A percentile compares a stretch with the other conserved stretches of the same genome.
Conservation (phyloP, 1,284 basidiomycete species). For the Rhodotorula sp. region DNA sequence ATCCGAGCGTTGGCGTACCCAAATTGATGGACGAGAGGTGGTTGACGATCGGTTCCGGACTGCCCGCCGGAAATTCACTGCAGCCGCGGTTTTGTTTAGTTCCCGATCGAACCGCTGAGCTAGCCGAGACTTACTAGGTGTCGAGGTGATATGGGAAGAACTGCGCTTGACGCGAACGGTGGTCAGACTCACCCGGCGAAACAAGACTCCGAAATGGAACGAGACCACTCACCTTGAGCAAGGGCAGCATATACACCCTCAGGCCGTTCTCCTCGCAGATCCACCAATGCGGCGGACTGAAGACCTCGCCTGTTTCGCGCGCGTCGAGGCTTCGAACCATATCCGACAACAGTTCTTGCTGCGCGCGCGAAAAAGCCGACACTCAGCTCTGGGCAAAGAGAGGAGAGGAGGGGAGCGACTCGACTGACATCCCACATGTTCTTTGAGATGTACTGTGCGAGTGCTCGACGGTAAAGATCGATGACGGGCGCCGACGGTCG, state of each 20-base stretch:
- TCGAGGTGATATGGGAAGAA: conserved; percentile 8
- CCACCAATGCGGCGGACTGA: conserved; percentile 10
- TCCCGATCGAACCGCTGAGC: no score
- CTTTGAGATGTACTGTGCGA: not conserved
- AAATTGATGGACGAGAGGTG: conserved; percentile 4
- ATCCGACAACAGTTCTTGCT: conserved; percentile 5
- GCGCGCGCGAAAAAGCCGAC: not conserved
- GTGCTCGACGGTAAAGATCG: not conserved
- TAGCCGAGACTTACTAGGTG: not conserved
- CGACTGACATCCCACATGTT: conserved; percentile 18
- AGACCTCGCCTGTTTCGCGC: not conserved
- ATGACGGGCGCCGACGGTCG: not conserved
- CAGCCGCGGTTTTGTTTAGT: not conserved
- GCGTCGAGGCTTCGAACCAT: not conserved
- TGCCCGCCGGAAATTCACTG: not conserved
- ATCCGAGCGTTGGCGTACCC: not conserved
- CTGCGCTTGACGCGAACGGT: not conserved
- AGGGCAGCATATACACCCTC: conserved; percentile 7
- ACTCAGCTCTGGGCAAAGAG: not conserved
- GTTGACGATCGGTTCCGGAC: conserved; percentile 6
- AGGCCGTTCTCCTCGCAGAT: not conserved
- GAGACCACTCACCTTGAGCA: not conserved
- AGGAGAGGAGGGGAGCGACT: no score
- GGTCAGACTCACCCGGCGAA: not conserved
- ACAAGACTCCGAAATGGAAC: no score